A percentile compares a stretch with the other conserved stretches of the same genome.
Evolutionary conservation across 805 yeast species (phyloP).

Genomic region (Barnettozyma sucrosica): DNA sequence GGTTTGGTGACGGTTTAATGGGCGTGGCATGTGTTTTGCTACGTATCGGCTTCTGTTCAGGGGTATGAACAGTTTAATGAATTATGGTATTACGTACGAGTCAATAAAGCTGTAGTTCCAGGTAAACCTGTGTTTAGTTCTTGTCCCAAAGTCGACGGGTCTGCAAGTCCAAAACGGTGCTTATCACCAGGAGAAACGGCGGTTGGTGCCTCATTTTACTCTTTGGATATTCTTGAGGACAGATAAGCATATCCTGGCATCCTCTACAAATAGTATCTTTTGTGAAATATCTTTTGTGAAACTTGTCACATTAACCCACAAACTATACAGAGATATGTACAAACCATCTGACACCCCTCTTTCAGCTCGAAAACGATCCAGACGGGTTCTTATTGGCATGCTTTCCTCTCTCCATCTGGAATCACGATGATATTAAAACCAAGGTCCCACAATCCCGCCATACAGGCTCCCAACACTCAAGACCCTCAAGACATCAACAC

Average conservation of each 20-base stretch:
- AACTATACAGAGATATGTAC: slow-evolving; percentile 11
- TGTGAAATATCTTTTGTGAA: neutral
- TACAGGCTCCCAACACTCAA: neutral
- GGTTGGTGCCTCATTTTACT: too few relatives aligned
- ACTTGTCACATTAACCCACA: neutral
- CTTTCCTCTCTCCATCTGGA: slow-evolving; percentile 21
- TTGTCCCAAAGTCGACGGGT: too few relatives aligned
- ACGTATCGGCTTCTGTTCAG: neutral
- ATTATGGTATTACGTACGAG: neutral
- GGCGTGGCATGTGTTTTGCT: neutral
- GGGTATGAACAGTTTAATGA: neutral
- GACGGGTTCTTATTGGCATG: slow-evolving; percentile 23
- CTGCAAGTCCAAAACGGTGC: too few relatives aligned
- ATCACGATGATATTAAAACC: slow-evolving; percentile 19
- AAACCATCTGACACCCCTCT: slow-evolving; percentile 29
- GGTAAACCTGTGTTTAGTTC: too few relatives aligned
- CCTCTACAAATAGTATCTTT: too few relatives aligned
- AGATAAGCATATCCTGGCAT: too few relatives aligned
- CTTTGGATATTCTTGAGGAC: too few relatives aligned
- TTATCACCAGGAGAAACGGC: too few relatives aligned
- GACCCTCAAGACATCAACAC: neutral
- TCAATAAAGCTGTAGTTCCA: too few relatives aligned
- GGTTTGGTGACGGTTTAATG: neutral
- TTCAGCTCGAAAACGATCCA: slow-evolving; percentile 24
- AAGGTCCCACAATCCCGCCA: slow-evolving; percentile 3